phyloP scores from a whole-genome alignment of 345 rosid genomes.

The Noccaea caerulescens region DNA sequence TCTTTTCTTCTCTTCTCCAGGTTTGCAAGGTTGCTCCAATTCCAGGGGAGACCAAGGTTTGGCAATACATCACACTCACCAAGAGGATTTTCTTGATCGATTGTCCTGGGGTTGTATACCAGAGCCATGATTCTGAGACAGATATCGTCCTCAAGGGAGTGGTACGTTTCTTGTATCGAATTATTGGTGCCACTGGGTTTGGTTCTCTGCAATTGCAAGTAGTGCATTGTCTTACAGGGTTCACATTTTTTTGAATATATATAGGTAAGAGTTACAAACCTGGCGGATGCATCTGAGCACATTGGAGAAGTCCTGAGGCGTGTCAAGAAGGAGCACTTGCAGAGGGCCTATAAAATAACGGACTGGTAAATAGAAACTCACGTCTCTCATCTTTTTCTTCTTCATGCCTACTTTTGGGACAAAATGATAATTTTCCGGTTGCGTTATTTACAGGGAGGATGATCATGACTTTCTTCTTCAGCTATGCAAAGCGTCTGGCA shows the following conservation, averaged over 20 bases:
- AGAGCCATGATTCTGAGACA: constrained; percentile 82
- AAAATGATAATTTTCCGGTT: not conserved
- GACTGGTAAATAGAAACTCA: constrained; percentile 57
- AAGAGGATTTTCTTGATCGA: constrained; percentile 92
- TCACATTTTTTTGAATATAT: not conserved
- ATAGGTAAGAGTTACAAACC: constrained; percentile 76
- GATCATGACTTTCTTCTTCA: constrained; percentile 82
- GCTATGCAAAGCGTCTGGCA: constrained; percentile 80
- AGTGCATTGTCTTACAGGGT: not conserved
- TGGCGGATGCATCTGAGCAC: constrained; percentile 87
- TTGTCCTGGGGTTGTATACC: constrained; percentile 98
- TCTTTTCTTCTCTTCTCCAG: constrained; percentile 43
- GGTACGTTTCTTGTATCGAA: constrained; percentile 53
- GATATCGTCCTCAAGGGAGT: constrained; percentile 96
- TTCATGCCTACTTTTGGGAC: not conserved
- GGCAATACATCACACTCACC: constrained; percentile 97
- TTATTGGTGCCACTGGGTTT: constrained; percentile 3
- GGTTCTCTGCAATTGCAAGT: not conserved
- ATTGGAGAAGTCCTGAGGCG: constrained; percentile 88
- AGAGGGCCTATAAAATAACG: constrained; percentile 85
- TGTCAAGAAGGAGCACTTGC: constrained; percentile 83
- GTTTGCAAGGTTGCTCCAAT: constrained; percentile 99
- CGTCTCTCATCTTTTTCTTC: not conserved
- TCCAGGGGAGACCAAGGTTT: constrained; percentile 98
- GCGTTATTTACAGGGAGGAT: constrained; percentile 62